Evolutionary conservation across 2,329 filamentous ascomycete species (phyloP).

Genomic region (Ascochyta pisi): DNA sequence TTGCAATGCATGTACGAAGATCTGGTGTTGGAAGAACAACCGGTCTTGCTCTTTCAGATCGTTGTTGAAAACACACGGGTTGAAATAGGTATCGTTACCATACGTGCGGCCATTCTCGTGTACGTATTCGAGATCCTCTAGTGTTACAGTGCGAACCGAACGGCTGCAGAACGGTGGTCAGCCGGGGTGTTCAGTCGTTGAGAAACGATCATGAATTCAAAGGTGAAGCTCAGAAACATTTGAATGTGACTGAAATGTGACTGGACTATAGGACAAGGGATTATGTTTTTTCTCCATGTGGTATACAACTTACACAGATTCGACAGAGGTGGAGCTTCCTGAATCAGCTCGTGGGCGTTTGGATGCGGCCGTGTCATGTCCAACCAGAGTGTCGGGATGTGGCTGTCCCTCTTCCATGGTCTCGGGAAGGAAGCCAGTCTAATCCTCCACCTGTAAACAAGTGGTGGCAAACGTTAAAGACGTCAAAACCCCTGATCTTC

Average conservation of each 20-base stretch:
- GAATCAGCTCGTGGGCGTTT: constrained; percentile 44
- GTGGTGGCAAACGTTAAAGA: constrained; percentile 25
- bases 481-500: neutral
- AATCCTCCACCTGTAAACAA: constrained; percentile 22
- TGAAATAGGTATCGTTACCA: constrained; percentile 68
- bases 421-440: constrained; percentile 37
- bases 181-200: neutral
- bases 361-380: constrained; percentile 43
- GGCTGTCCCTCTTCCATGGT: constrained; percentile 48
- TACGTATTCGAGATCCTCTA: constrained; percentile 62
- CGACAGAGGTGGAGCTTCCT: constrained; percentile 40
- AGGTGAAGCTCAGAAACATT: neutral
- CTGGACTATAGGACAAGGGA: too few relatives aligned
- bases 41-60: constrained; percentile 71
- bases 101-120: constrained; percentile 67
- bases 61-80: constrained; percentile 60
- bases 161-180: constrained; percentile 27
- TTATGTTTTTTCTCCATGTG: neutral
- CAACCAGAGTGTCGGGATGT: constrained; percentile 46
- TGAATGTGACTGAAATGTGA: too few relatives aligned
- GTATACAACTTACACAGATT: constrained; percentile 42
- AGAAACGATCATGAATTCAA: neutral
- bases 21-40: constrained; percentile 67
- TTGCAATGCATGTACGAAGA: constrained; percentile 58
- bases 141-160: constrained; percentile 48